Evolutionary conservation across 2,329 filamentous ascomycete species (phyloP), one percentile per base, ranked within the genome.

Genomic region (Cryphonectria radicalis): DNA sequence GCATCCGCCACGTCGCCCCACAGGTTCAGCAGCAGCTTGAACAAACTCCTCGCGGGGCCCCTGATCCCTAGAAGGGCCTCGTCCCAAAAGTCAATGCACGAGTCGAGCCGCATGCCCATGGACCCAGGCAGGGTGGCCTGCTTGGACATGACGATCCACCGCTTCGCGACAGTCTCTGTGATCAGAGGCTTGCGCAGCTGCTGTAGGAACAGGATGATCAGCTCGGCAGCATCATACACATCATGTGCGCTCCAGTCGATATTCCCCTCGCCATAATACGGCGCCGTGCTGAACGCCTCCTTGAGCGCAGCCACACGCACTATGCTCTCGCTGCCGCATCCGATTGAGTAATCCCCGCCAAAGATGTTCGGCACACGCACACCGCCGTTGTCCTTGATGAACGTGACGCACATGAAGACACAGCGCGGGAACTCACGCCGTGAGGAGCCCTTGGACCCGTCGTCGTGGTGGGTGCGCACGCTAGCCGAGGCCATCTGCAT

Each of bases 71-170:
- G 78, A 7, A 84, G 76, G 10, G 83, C 82, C 76, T 84, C 83
- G 71, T 84, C 82, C 83, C 83, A 84, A 68, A 84, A 84, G 72
- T 84, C 82, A 62, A 84, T 81, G 69, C 82, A 82, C 74, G 81
- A 79, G 70, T 84, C 83, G 6, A 80, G 74, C 22, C 81, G 78
- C 60, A 76, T 77, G 19, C 76, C 76, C 64, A 79, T 77, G 3
- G 79, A 80, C 28, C 78, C 81, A 17, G 78, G 74, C 35, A 80
- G 63, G 13, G 78, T 81, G 1, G 82, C 80, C 73, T 83, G 83
- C 46, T 80, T 77, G 43, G 82, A 82, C 55, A 84, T 76, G 50
- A 79, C 73, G 46, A 83, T 77, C 83, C 83, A 84, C 28, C 80
- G 79, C 74, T 80, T 81, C 11, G 77, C 81, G 4, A 81, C 77